phyloP scores from a whole-genome alignment of 306 rosid species.

The Sicyos edulis region DNA sequence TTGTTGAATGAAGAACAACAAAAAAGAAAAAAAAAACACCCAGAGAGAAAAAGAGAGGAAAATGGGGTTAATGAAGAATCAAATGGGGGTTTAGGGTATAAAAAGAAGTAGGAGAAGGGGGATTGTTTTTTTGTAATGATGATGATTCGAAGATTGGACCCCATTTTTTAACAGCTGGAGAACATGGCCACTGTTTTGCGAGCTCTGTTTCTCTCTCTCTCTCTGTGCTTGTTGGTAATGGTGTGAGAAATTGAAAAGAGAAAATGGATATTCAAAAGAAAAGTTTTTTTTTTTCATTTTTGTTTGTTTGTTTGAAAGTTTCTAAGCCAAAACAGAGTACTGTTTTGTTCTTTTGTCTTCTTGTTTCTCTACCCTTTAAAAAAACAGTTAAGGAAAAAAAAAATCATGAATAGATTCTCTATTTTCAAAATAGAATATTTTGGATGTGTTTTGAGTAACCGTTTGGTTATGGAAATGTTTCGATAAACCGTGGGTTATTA shows the following conservation, averaged over 20 bases:
- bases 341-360: too few relatives aligned
- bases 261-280: neutral
- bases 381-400: too few relatives aligned
- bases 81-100: conserved; percentile 23
- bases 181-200: neutral
- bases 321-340: too few relatives aligned
- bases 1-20: neutral
- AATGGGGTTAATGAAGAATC: conserved; percentile 5
- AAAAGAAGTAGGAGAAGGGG: neutral
- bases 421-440: too few relatives aligned
- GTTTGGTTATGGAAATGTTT: too few relatives aligned
- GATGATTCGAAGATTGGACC: conserved; percentile 26
- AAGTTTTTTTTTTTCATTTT: neutral
- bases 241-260: conserved; percentile 12
- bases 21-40: conserved; percentile 15
- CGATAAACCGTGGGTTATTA: too few relatives aligned
- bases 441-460: too few relatives aligned
- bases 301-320: neutral
- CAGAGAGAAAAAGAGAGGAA: neutral
- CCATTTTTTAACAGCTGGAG: neutral
- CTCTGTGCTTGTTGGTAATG: neutral
- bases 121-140: conserved; percentile 30
- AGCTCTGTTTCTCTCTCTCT: neutral
- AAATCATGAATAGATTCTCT: too few relatives aligned
- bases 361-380: too few relatives aligned